Conservation (phyloP, 176 grass and related monocot species). For the Pontederia paniculata region DNA sequence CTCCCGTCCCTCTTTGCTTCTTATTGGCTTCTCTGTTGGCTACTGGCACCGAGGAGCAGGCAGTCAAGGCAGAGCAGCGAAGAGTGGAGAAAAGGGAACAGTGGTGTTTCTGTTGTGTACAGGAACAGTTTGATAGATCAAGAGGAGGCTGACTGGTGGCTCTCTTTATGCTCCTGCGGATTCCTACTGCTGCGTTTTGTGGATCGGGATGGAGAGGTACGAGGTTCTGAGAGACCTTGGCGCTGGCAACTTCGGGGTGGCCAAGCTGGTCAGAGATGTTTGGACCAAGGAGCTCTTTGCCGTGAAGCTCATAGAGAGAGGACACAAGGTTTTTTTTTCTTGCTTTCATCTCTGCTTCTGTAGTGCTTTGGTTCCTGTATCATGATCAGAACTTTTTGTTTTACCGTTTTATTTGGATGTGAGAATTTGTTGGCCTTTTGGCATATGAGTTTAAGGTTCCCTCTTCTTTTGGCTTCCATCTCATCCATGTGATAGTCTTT, state of each 20-base stretch:
- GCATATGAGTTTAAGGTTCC: too few relatives aligned
- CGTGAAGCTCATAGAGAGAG: constrained; percentile 92
- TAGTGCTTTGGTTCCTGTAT: not conserved
- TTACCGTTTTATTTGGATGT: too few relatives aligned
- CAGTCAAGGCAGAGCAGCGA: not conserved
- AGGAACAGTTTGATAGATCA: not conserved
- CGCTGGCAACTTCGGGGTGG: constrained; percentile 89
- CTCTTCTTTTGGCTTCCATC: too few relatives aligned
- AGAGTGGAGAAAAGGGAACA: too few relatives aligned
- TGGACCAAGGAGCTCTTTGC: constrained; percentile 78
- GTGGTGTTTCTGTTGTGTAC: too few relatives aligned
- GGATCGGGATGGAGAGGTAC: constrained; percentile 54
- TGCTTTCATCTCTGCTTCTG: not conserved
- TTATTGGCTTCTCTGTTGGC: not conserved
- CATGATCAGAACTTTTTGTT: too few relatives aligned
- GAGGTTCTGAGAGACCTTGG: constrained; percentile 93
- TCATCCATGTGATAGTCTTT: too few relatives aligned
- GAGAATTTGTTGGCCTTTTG: too few relatives aligned
- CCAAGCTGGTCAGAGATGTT: constrained; percentile 79
- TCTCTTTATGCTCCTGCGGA: not conserved
- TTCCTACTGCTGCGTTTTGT: not conserved
- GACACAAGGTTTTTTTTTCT: constrained; percentile 45
- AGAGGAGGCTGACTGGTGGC: not conserved
- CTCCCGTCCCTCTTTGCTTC: not conserved
- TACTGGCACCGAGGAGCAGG: not conserved